A percentile compares a stretch with the other conserved stretches of the same genome.
phyloP scores from a whole-genome alignment of 192 early-diverging fungal genomes.

The Coemansia sp. region DNA sequence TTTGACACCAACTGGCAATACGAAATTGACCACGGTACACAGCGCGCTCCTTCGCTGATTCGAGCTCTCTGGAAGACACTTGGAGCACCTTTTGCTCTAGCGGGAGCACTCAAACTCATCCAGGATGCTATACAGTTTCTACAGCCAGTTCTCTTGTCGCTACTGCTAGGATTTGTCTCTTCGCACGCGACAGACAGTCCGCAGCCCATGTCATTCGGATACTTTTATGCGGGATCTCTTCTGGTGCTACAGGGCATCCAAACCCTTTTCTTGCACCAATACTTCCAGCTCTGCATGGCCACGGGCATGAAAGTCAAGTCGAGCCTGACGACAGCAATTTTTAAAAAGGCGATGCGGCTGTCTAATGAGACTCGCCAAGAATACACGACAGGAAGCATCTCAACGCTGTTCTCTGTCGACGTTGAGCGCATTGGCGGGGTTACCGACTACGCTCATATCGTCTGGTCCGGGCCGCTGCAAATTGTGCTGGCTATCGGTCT shows the following conservation, averaged over 20 bases:
- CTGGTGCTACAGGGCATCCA: conserved; percentile 70
- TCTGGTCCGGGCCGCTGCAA: conserved; percentile 80
- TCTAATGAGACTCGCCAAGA: conserved; percentile 78
- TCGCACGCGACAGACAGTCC: conserved; percentile 40
- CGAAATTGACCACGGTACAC: conserved; percentile 59
- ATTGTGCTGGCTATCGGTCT: conserved; percentile 73
- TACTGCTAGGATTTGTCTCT: conserved; percentile 65
- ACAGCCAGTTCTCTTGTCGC: conserved; percentile 75
- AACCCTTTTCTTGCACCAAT: conserved; percentile 83
- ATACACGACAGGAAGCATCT: conserved; percentile 81
- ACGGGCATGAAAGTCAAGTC: conserved; percentile 74
- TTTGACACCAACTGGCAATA: conserved; percentile 73
- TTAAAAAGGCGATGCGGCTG: conserved; percentile 79
- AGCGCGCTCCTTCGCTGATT: conserved; percentile 65
- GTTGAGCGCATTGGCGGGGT: conserved; percentile 65
- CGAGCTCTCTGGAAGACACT: conserved; percentile 61
- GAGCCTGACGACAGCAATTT: conserved; percentile 78
- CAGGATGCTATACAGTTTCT: conserved; percentile 79
- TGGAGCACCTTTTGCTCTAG: conserved; percentile 69
- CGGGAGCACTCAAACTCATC: conserved; percentile 74
- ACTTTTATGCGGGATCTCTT: conserved; percentile 78
- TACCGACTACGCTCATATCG: conserved; percentile 70
- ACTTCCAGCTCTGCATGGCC: conserved; percentile 76
- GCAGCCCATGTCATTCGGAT: conserved; percentile 74
- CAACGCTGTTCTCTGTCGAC: conserved; percentile 69